Base-by-base conservation (phyloP, 306 rosid genomes). In the Cucumis melo region DNA sequence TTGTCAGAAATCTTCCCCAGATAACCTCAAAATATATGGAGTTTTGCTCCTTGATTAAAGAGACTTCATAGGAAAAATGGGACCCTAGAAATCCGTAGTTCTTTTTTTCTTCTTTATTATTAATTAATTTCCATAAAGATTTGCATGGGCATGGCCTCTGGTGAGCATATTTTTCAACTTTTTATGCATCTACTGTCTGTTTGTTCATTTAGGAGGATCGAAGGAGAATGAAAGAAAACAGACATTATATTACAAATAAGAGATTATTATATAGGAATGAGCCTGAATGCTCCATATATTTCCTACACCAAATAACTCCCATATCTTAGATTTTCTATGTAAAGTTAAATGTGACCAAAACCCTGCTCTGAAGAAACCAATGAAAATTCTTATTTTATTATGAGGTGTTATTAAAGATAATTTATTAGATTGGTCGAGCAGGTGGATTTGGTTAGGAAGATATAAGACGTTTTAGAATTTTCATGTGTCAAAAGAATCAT, bases 231-330 rank as follows among this genome's bases (percentile, higher is more conserved):
- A 50, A 72, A 72, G 60, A 72, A 72, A 72, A 50, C 59, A 72
- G 15, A 41, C 23, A 27, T 72, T 38, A 46, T 48, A 46, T 71
- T 15, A 72, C 56, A 38, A 50, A 32, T 32, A 70, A 70, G 21
- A 27, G n/a, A 72, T 72, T 72, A 72, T 72, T 72, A 50, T 72
- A 48, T 72, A 61, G 3, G 62, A 29, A 50, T 73, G 62, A 53
- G 61, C 77, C 77, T 73, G 62, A 73, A 29, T 19, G 46, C 46
- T 17, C 0, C 60, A 51, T 51, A 51, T 29, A 27, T 53, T 53
- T 73, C 27, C 77, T 73, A 16, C 77, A 73, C 77, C 62, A n/a
- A 51, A 73, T 73, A 73, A 73, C 77, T 73, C 77, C 32, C 77
- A 29, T 13, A 53, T 73, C 61, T 32, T 44, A 27, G 42, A 73